Evolutionary conservation across 2,329 filamentous ascomycete genomes (phyloP), one percentile per base, ranked within the genome.

Genomic region (Colletotrichum liriopes): DNA sequence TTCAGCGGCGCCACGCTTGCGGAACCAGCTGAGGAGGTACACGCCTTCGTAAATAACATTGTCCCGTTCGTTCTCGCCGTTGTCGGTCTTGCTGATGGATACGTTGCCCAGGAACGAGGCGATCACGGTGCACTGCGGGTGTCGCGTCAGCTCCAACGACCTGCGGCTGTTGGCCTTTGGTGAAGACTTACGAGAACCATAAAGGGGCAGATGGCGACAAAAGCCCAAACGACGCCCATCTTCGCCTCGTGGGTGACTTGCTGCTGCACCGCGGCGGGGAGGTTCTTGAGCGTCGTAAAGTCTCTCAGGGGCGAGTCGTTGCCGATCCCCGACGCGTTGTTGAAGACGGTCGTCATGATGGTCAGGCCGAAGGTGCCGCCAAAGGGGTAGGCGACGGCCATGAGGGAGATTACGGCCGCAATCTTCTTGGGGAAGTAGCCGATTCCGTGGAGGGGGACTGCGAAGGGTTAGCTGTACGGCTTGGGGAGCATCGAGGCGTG

Each of bases 311-410:
- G 75, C 12, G 71, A 82, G 65, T 75, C 61, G 55, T 54, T 64
- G 26, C 68, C 64, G 32, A 77, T 71, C 1, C 78, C 81, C 7
- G 79, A 80, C 5, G 79, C 81, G 73, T 93, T 93, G 77, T 92
- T 92, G 79, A 93, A 93, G 1, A 93, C 90, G 11, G 88, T 86
- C 18, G 90, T 87, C 91, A 93, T 93, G 76, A 93, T 86, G 0
- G 91, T 92, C 56, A 93, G 83, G 0, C 88, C 88, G 3, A 93
- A 79, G 0, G 91, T 92, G 16, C 92, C 91, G 4, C 92, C 91
- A 32, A 93, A 87, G 0, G 90, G 89, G 20, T 88, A 71, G 2
- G 90, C 86, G 65, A 93, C 89, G 0, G 86, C 84, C 79, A 92
- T 86, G 12, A 93, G 78, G 0, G 87, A 89, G 67, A 91, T 86